Conservation (phyloP, 2,329 filamentous ascomycete species). For the Plectosphaerella cucumerina region DNA sequence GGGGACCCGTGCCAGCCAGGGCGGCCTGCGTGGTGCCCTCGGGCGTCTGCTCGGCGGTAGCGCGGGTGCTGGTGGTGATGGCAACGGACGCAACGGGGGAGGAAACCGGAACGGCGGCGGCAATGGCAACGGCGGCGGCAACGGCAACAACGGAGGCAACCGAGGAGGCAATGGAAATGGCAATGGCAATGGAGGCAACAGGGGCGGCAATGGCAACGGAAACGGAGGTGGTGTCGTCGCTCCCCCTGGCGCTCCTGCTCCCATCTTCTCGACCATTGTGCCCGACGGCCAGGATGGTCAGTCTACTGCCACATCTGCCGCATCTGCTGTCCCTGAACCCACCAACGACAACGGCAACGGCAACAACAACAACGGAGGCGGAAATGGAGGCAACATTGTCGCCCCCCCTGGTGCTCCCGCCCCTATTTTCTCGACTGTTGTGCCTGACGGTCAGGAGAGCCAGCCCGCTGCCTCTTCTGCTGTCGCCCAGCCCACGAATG, state of each 20-base stretch:
- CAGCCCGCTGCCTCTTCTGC: background rate
- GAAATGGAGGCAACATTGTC: background rate
- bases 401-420: background rate
- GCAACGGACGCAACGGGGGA: background rate
- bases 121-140: background rate
- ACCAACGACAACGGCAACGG: background rate
- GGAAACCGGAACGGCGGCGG: constrained; percentile 7
- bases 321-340: no score
- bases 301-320: background rate
- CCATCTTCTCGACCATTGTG: background rate
- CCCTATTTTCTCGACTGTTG: constrained; percentile 1
- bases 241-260: background rate
- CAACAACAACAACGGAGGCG: background rate
- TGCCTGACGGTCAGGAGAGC: background rate
- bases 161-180: constrained; percentile 5
- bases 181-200: background rate
- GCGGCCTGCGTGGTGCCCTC: background rate
- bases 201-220: constrained; percentile 5
- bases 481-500: no score
- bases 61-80: background rate
- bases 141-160: background rate
- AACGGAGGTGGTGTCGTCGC: background rate
- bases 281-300: background rate
- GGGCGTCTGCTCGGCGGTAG: background rate
- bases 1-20: background rate